These are phyloP conservation scores for Avena sativa DNA, from an alignment of 176 grass and related monocot species.

Conservation along the genomic window DNA sequence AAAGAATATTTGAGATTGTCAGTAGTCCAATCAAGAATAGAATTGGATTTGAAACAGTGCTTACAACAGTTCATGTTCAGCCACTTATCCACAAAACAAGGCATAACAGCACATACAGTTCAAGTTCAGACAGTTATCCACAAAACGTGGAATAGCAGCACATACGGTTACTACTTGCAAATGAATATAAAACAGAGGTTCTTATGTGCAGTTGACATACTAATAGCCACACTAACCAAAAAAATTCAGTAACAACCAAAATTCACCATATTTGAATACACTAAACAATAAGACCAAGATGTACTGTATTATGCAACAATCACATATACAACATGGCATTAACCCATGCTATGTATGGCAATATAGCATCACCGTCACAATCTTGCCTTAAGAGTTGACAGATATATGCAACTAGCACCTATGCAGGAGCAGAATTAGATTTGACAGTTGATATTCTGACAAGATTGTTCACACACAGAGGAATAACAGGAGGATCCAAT, in stretches of 20 bases:
- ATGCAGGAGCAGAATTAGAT: conserved; percentile 8
- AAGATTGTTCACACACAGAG: not conserved
- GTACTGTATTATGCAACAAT: not conserved
- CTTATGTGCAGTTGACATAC: not conserved
- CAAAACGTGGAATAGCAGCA: not conserved
- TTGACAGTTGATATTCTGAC: not conserved
- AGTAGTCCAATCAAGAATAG: not conserved
- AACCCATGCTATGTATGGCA: not conserved
- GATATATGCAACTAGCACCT: not conserved
- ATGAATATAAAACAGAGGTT: not conserved
- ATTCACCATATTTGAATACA: not conserved
- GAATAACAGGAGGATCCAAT: not conserved
- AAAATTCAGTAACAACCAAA: not conserved
- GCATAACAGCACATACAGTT: not conserved
- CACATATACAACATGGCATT: not conserved
- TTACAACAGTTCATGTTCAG: not conserved
- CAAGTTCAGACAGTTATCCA: not conserved
- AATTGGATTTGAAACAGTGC: not conserved
- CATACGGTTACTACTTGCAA: not conserved
- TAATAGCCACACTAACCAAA: not conserved
- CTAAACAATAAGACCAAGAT: not conserved
- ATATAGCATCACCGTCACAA: conserved; percentile 4
- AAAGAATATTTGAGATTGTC: not conserved
- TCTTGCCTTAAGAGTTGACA: not conserved
- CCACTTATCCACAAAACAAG: not conserved